Evolutionary conservation across 169 alveolate species (phyloP), one percentile per base, ranked within the genome.

Genomic region (Perkinsus marinus): DNA sequence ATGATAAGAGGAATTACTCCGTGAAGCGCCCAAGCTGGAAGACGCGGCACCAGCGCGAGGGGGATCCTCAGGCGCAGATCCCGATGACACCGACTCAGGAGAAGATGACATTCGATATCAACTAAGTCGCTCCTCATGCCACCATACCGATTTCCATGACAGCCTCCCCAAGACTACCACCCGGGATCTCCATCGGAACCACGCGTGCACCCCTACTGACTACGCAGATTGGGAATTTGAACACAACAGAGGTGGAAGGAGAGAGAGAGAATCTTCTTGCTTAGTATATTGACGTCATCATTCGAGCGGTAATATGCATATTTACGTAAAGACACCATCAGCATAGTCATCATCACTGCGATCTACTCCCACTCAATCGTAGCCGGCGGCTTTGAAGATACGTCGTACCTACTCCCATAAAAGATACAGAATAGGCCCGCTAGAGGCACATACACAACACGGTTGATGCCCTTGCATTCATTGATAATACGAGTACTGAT

Each of bases 321-420:
- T 41, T 41, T 41, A 41, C 46, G 46, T 41, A 41, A 10, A 6
- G 3, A 10, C 3, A 10, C 10, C 46, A 41, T 6, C 46, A 41
- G 46, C 46, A 41, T 6, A 3, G 46, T 57, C 34, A 57, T 57
- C 34, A 26, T 57, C 34, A 41, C 46, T 41, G 79, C 26, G 47
- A 9, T 19, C 57, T 39, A 93, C 91, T 93, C 93, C 93, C 92
- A 92, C 91, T 94, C 96, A 57, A 94, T 94, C 47, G 96, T 94
- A 17, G 95, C 95, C 10, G 96, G 96, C 16, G 96, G 96, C 93
- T 94, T 94, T 90, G 95, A 93, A 9, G 94, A 89, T 10, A 91
- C 92, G 90, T 94, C 96, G 57, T 93, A 92, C 89, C 93, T 69
- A 10, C n/a, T 41, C 46, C 19, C 3, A 41, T 10, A 41, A 10